Conservation (phyloP, 163 green algal species). For the Scenedesmus sp. region DNA sequence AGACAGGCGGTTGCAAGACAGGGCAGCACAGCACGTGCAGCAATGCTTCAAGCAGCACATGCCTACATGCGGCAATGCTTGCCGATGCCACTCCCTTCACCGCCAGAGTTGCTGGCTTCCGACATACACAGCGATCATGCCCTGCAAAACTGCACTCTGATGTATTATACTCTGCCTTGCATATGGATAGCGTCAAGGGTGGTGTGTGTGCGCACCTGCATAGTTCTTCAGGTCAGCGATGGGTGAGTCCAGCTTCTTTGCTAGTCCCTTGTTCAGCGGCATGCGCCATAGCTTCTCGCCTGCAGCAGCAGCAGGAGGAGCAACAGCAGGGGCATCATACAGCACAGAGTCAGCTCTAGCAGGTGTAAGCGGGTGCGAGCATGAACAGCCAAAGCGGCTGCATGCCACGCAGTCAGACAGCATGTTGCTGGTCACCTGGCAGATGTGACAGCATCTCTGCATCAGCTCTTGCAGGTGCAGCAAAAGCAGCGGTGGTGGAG, state of each 20-base stretch:
- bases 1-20: too few relatives aligned
- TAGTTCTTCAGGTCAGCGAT: slow-evolving; percentile 84
- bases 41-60: background rate
- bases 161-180: background rate
- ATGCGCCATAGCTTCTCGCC: slow-evolving; percentile 96
- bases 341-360: background rate
- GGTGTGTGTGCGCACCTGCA: background rate
- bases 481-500: too few relatives aligned
- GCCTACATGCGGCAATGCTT: background rate
- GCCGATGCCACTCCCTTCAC: too few relatives aligned
- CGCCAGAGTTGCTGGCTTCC: too few relatives aligned
- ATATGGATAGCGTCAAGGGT: background rate
- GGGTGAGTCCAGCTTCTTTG: slow-evolving; percentile 83
- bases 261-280: slow-evolving; percentile 92
- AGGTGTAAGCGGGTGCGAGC: too few relatives aligned
- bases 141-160: background rate
- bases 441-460: too few relatives aligned
- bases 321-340: background rate
- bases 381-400: too few relatives aligned
- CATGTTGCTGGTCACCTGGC: too few relatives aligned
- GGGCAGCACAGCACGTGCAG: background rate
- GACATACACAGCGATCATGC: too few relatives aligned
- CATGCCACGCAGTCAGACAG: too few relatives aligned
- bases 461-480: too few relatives aligned
- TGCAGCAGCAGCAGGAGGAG: slow-evolving; percentile 8